Percentiles rank a stretch among this genome's conserved stretches.
phyloP scores from a whole-genome alignment of 495 filamentous ascomycete species.

The Melanomma pulvis-pyrius region DNA sequence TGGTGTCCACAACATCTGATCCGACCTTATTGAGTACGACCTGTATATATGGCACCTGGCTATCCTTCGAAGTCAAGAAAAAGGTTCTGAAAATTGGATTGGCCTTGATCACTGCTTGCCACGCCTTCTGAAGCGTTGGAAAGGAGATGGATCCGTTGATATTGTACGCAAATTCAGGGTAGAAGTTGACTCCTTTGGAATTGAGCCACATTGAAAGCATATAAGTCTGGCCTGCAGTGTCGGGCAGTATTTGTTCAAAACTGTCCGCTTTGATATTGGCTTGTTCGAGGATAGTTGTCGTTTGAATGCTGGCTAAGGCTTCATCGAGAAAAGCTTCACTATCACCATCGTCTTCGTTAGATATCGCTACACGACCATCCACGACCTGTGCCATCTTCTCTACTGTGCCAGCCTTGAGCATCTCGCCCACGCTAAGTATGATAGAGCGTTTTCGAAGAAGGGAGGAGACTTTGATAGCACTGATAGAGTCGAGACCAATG shows the following conservation, averaged over 20 bases:
- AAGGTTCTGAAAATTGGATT: constrained; percentile 63
- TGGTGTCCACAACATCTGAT: constrained; percentile 18
- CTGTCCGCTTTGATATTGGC: constrained; percentile 44
- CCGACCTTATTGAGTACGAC: constrained; percentile 46
- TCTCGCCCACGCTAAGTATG: constrained; percentile 62
- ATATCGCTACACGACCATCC: constrained; percentile 33
- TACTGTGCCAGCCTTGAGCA: constrained; percentile 66
- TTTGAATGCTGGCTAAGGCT: constrained; percentile 45
- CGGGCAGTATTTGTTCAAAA: constrained; percentile 62
- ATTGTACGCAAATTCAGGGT: constrained; percentile 63
- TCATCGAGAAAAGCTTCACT: constrained; percentile 38
- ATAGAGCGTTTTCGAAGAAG: constrained; percentile 64
- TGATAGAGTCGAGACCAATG: constrained; percentile 88
- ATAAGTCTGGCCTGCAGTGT: constrained; percentile 71
- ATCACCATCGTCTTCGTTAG: constrained; percentile 16
- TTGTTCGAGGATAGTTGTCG: constrained; percentile 37
- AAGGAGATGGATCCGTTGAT: constrained; percentile 41
- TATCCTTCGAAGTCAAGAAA: constrained; percentile 55
- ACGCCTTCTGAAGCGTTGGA: constrained; percentile 52
- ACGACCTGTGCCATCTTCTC: constrained; percentile 55
- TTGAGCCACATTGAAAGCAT: constrained; percentile 72
- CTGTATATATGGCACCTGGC: constrained; percentile 57
- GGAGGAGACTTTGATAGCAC: constrained; percentile 72
- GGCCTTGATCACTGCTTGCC: constrained; percentile 57
- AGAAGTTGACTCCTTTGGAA: constrained; percentile 61